Evolutionary conservation across 768 basidiomycete species (phyloP), one percentile per base, ranked within the genome.

Genomic region (Boletus eberwhitei): DNA sequence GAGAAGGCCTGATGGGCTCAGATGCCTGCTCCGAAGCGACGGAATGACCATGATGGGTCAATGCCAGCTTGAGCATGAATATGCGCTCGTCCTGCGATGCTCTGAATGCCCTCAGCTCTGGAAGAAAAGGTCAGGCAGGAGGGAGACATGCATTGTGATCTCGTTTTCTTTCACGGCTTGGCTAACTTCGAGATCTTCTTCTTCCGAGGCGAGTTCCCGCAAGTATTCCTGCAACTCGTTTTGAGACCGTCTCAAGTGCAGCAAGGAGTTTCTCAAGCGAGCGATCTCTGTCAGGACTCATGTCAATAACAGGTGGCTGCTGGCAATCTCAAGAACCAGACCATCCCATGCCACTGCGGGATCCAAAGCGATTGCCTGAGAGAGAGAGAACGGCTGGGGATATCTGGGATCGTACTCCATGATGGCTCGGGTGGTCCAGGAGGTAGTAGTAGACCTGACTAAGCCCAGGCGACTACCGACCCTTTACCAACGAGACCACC

Each of bases 61-160:
- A 71, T 8, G 85, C 88, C 62, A 85, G 72, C 67, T 79, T 82
- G 48, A 90, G 75, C 48, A 91, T 88, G 26, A 72, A 71, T 54
- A 90, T 81, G 21, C 90, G 78, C 63, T 93, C 90, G 63, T 87
- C 80, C 70, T 92, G 90, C 8, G 90, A 88, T 8, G 79, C 86
- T 58, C 90, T 92, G 62, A 26, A 58, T 31, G 53, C 29, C 13
- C 44, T 68, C 49, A 62, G 62, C 37, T n/a, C 43, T 37, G 26
- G 48, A 41, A 32, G 47, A 54, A 54, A 42, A 42, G 19, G 16
- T 26, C 36, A n/a, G 32, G 16, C 71, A 79, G 52, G 62, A 86
- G n/a, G 40, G 42, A 53, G 59, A 69, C 67, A 44, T 70, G 66
- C 90, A 93, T 88, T 39, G 88, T 86, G 3, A 60, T 69, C 60